Evolutionary conservation across 257 asterid species (phyloP).

Genomic region (Catharanthus roseus): DNA sequence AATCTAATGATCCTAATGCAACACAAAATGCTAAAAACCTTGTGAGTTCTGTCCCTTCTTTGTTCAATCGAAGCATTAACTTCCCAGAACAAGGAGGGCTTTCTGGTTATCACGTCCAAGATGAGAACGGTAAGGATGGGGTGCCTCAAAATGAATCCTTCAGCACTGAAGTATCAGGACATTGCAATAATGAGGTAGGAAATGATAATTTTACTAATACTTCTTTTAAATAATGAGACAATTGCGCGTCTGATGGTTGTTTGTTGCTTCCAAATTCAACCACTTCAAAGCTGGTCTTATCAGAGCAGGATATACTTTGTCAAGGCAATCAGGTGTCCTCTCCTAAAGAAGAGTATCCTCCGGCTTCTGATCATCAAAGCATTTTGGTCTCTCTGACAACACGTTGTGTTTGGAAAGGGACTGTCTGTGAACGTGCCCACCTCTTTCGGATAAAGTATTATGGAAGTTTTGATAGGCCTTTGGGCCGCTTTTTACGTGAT

Average conservation of each 20-base stretch:
- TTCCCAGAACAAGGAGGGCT: slow-evolving; percentile 29
- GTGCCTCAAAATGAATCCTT: slow-evolving; percentile 18
- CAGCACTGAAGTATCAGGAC: slow-evolving; percentile 3
- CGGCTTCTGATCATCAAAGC: slow-evolving; percentile 69
- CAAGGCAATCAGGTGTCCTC: slow-evolving; percentile 28
- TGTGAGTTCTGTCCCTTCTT: slow-evolving; percentile 24
- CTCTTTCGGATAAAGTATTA: slow-evolving; percentile 69
- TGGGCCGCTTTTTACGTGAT: slow-evolving; percentile 65
- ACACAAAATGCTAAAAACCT: slow-evolving; percentile 22
- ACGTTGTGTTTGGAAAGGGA: slow-evolving; percentile 59
- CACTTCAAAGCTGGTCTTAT: slow-evolving; percentile 20
- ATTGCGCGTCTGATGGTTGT: slow-evolving; percentile 29
- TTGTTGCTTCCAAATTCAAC: slow-evolving; percentile 22
- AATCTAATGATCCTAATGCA: slow-evolving; percentile 17
- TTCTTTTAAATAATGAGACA: slow-evolving; percentile 21
- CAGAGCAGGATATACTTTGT: slow-evolving; percentile 28
- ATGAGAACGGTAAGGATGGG: slow-evolving; percentile 18
- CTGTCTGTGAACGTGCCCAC: slow-evolving; percentile 79
- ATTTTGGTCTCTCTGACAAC: slow-evolving; percentile 73
- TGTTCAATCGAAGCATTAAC: slow-evolving; percentile 13
- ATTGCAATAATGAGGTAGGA: slow-evolving; percentile 19
- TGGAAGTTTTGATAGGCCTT: slow-evolving; percentile 65
- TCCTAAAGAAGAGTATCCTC: slow-evolving; percentile 49
- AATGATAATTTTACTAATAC: slow-evolving; percentile 19
- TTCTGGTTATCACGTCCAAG: slow-evolving; percentile 27